Percentiles rank a stretch among this genome's conserved stretches.
phyloP scores from a whole-genome alignment of 2,329 filamentous ascomycete genomes.

The Aspergillus calidoustus region DNA sequence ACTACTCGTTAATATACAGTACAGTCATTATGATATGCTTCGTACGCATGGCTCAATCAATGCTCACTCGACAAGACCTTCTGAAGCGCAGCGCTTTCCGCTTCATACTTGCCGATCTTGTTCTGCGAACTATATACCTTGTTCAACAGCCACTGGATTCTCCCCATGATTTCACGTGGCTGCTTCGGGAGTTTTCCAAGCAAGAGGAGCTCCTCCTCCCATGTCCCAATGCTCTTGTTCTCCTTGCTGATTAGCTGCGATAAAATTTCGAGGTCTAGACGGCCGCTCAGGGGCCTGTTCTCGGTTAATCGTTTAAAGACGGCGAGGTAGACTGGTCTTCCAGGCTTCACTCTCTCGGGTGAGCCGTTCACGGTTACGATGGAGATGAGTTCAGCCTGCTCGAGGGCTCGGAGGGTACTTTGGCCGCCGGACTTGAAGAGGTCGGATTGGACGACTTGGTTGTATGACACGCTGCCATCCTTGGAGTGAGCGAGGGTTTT shows the following conservation, averaged over 20 bases:
- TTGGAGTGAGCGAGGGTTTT: slow-evolving; percentile 73
- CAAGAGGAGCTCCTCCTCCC: slow-evolving; percentile 74
- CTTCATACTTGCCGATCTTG: slow-evolving; percentile 75
- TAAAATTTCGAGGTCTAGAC: slow-evolving; percentile 73
- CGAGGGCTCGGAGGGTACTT: slow-evolving; percentile 75
- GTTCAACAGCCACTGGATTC: slow-evolving; percentile 72
- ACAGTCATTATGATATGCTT: slow-evolving; percentile 2
- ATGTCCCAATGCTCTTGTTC: slow-evolving; percentile 74
- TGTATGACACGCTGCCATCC: slow-evolving; percentile 70
- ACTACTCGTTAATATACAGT: slow-evolving; percentile 3
- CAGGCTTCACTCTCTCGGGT: slow-evolving; percentile 75
- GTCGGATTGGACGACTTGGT: slow-evolving; percentile 78
- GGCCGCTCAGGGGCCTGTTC: slow-evolving; percentile 73
- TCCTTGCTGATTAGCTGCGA: slow-evolving; percentile 73
- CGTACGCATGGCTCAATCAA: slow-evolving; percentile 23
- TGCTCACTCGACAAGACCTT: slow-evolving; percentile 66
- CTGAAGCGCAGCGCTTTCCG: slow-evolving; percentile 72
- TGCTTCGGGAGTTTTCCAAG: slow-evolving; percentile 73
- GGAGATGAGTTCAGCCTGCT: slow-evolving; percentile 83
- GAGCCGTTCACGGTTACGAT: slow-evolving; percentile 75
- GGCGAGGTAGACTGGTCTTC: slow-evolving; percentile 83
- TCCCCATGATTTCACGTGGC: slow-evolving; percentile 67
- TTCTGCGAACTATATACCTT: slow-evolving; percentile 76
- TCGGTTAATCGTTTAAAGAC: slow-evolving; percentile 75
- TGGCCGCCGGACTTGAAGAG: slow-evolving; percentile 77